Evolutionary conservation across 768 basidiomycete genomes (phyloP).

Genomic region (Strobilomyces confusus): DNA sequence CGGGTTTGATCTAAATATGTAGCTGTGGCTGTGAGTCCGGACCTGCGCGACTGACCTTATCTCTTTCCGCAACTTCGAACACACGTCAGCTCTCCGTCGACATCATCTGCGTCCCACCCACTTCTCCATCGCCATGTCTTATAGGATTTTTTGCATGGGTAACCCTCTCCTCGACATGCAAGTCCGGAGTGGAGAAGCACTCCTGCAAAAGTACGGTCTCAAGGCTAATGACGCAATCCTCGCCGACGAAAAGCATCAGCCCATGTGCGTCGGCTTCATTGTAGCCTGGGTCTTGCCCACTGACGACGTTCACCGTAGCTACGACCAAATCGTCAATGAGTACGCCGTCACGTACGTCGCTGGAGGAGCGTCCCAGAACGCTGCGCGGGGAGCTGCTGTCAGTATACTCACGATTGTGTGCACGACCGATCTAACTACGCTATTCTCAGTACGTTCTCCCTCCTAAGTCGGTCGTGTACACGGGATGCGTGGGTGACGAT

Average conservation of each 20-base stretch:
- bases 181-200: conserved; percentile 76
- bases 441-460: conserved; percentile 80
- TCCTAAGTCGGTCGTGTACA: conserved; percentile 82
- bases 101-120: conserved; percentile 6
- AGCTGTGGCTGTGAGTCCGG: too few relatives aligned
- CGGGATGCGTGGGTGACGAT: conserved; percentile 93
- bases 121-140: conserved; percentile 41
- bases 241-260: conserved; percentile 80
- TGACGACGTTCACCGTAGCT: conserved; percentile 44
- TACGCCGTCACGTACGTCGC: conserved; percentile 86
- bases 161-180: conserved; percentile 98
- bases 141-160: conserved; percentile 83
- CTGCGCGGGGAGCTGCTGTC: conserved; percentile 94
- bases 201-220: conserved; percentile 86
- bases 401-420: conserved; percentile 28
- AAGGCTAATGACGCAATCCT: conserved; percentile 96
- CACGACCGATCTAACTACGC: neutral
- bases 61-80: conserved; percentile 7
- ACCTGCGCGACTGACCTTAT: neutral
- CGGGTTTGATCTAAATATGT: too few relatives aligned
- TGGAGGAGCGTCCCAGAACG: conserved; percentile 95
- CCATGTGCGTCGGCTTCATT: conserved; percentile 51
- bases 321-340: conserved; percentile 79
- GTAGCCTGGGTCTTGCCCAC: neutral
- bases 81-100: conserved; percentile 9